A percentile compares a stretch with the other conserved stretches of the same genome.
phyloP scores from a whole-genome alignment of 225 moss, liverwort and hornwort genomes.

The Climacium dendroides region DNA sequence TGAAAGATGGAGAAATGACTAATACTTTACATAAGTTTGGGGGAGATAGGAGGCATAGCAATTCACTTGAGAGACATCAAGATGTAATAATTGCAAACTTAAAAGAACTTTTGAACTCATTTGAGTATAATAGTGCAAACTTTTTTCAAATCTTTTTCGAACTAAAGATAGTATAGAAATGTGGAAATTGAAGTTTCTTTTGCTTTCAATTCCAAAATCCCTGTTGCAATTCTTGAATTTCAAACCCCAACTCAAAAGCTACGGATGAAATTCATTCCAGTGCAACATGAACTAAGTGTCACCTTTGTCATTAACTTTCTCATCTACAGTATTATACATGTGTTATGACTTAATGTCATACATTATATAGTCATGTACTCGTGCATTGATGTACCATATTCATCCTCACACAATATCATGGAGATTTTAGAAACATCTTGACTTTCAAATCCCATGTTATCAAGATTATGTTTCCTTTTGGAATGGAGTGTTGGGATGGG shows the following conservation, averaged over 20 bases:
- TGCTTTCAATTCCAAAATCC: background rate
- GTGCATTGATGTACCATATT: no score
- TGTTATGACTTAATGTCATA: background rate
- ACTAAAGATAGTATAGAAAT: background rate
- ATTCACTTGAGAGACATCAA: background rate
- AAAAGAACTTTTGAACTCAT: background rate
- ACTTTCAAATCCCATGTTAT: background rate
- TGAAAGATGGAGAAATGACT: background rate
- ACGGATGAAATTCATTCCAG: background rate
- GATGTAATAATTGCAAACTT: background rate
- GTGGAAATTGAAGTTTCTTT: background rate
- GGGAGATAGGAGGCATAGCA: background rate
- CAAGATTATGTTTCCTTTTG: no score
- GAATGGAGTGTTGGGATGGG: background rate
- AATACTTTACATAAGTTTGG: background rate
- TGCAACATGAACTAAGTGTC: background rate
- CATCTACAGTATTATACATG: rapidly evolving
- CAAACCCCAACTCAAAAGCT: background rate
- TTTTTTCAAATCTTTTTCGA: background rate
- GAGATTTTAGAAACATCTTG: background rate
- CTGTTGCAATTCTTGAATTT: background rate
- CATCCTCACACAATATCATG: background rate
- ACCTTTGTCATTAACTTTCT: background rate
- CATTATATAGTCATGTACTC: background rate
- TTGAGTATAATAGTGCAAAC: background rate